Conservation (phyloP, 169 alveolate species). For the Plasmodium reichenowi region DNA sequence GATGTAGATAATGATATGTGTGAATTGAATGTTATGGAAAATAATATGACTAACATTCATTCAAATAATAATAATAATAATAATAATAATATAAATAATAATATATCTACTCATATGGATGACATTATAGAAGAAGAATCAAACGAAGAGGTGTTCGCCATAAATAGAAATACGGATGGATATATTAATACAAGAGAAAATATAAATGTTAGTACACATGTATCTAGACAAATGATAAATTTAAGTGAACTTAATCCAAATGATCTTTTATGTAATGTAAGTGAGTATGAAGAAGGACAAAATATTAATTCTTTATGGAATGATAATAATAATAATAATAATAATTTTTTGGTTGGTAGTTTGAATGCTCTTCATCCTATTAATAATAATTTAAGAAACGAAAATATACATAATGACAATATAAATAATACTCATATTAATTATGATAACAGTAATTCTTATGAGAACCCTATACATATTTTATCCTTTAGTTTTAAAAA, state of each 20-base stretch:
- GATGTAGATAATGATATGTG: conserved; percentile 17
- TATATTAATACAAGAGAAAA: conserved; percentile 5
- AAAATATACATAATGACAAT: not conserved
- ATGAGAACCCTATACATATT: no score
- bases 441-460: not conserved
- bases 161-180: not conserved
- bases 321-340: conserved; percentile 3
- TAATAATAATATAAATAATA: no score
- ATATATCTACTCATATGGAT: not conserved
- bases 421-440: not conserved
- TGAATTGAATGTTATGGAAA: conserved; percentile 19
- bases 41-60: not conserved
- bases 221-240: not conserved
- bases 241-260: conserved; percentile 59
- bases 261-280: conserved; percentile 24
- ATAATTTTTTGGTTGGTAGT: no score
- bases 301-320: conserved; percentile 6
- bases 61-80: not conserved
- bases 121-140: no score
- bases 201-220: not conserved
- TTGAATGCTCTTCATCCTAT: no score
- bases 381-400: not conserved
- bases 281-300: not conserved
- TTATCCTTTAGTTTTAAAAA: not conserved
- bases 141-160: not conserved